These are phyloP conservation scores for Pinus albicaulis DNA, from an alignment of 75 land plant species.

Conservation along the genomic window DNA sequence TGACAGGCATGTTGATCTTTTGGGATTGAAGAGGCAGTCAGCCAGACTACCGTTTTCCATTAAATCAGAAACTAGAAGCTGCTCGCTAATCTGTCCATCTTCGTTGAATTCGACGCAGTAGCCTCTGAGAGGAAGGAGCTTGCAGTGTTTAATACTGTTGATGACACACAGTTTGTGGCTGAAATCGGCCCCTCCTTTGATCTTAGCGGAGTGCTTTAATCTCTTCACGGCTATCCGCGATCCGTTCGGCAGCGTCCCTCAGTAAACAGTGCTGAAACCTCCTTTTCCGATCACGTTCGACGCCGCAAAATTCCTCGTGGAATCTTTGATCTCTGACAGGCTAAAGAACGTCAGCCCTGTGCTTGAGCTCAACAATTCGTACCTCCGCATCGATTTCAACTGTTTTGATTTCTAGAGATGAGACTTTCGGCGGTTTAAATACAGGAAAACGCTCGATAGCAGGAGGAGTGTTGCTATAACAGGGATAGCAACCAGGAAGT, in stretches of 20 bases:
- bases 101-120: constrained; percentile 62
- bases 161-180: constrained; percentile 78
- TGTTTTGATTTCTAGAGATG: not conserved
- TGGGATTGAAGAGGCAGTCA: constrained; percentile 59
- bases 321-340: constrained; percentile 22
- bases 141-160: constrained; percentile 70
- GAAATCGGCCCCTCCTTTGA: constrained; percentile 56
- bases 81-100: constrained; percentile 60
- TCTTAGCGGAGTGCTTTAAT: constrained; percentile 75
- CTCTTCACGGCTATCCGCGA: constrained; percentile 74
- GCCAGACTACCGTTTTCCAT: constrained; percentile 80
- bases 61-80: constrained; percentile 71
- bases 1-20: constrained; percentile 25
- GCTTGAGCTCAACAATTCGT: constrained; percentile 14
- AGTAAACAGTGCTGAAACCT: constrained; percentile 58
- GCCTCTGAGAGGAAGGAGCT: constrained; percentile 67
- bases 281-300: constrained; percentile 46
- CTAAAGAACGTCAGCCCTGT: constrained; percentile 17
- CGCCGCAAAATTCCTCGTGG: constrained; percentile 47
- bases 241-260: constrained; percentile 37
- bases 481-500: not conserved
- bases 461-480: not conserved
- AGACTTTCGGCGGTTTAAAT: not conserved
- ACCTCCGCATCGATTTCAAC: not conserved
- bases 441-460: not conserved